These are phyloP conservation scores for Teunomyces stri DNA, from an alignment of 805 yeast genomes.

Conservation along the genomic window DNA sequence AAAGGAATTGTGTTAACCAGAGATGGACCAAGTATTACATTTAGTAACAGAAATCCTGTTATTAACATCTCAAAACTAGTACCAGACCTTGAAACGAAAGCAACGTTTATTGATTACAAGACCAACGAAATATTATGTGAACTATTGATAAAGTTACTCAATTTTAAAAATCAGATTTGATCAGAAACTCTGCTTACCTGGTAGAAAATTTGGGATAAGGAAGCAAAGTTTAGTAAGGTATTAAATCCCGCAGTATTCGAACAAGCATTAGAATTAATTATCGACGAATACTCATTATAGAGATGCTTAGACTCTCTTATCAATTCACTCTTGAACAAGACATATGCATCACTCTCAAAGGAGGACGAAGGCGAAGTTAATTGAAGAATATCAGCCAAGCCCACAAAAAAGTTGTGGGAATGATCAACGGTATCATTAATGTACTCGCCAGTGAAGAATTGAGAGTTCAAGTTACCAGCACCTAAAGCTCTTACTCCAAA, in stretches of 20 bases:
- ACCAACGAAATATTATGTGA: constrained; percentile 15
- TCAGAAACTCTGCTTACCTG: constrained; percentile 13
- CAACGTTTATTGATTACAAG: constrained; percentile 13
- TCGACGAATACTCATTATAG: constrained; percentile 12
- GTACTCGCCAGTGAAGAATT: constrained; percentile 18
- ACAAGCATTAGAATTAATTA: constrained; percentile 7
- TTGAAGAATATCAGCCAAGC: constrained; percentile 19
- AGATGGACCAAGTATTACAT: constrained; percentile 11
- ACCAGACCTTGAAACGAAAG: constrained; percentile 10
- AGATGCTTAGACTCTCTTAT: constrained; percentile 20
- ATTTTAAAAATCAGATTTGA: constrained; percentile 4
- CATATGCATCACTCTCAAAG: constrained; percentile 17
- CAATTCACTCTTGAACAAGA: constrained; percentile 14
- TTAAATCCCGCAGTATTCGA: constrained; percentile 6
- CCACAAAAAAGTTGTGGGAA: constrained; percentile 20
- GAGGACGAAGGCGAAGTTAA: constrained; percentile 12
- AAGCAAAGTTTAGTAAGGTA: constrained; percentile 15
- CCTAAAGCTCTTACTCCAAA: constrained; percentile 8
- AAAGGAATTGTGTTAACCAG: constrained; percentile 8
- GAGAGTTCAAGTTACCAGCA: constrained; percentile 14
- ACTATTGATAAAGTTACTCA: not conserved
- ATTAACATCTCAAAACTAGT: constrained; percentile 13
- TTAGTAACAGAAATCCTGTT: constrained; percentile 9
- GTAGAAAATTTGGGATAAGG: constrained; percentile 19
- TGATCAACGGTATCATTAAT: constrained; percentile 24